Evolutionary conservation across 306 rosid genomes (phyloP).

Genomic region (Argentina anserina): DNA sequence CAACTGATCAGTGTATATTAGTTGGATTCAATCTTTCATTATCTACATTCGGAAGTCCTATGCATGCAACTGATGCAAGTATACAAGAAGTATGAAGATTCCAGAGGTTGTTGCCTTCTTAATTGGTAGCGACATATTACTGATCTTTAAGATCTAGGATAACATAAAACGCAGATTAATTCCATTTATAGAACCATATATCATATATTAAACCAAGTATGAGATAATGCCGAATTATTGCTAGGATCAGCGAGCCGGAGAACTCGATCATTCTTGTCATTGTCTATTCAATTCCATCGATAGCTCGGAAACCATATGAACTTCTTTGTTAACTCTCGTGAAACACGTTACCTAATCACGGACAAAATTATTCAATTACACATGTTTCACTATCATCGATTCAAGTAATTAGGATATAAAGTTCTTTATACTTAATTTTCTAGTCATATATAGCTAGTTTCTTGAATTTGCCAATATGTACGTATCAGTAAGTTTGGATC

Average conservation of each 20-base stretch:
- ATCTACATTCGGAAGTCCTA: neutral
- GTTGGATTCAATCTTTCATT: neutral
- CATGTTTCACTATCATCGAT: too few species aligned
- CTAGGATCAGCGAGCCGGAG: neutral
- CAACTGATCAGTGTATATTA: neutral
- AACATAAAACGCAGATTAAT: neutral
- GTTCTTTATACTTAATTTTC: too few species aligned
- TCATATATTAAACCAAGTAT: neutral
- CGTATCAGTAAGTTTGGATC: too few species aligned
- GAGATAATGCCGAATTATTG: neutral
- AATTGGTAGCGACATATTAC: neutral
- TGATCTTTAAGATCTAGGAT: neutral
- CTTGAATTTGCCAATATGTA: too few species aligned
- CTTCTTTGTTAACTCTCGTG: too few species aligned
- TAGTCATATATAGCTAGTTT: too few species aligned
- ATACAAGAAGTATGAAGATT: neutral
- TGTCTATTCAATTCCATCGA: neutral
- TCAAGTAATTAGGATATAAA: too few species aligned
- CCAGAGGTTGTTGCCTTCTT: neutral
- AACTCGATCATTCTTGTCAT: neutral
- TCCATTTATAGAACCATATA: neutral
- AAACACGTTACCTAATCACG: too few species aligned
- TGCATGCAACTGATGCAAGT: neutral
- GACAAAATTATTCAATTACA: too few species aligned
- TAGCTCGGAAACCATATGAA: neutral